Evolutionary conservation across 2,329 filamentous ascomycete genomes (phyloP), one percentile per base, ranked within the genome.

Genomic region (Penicillium sclerotigenum): DNA sequence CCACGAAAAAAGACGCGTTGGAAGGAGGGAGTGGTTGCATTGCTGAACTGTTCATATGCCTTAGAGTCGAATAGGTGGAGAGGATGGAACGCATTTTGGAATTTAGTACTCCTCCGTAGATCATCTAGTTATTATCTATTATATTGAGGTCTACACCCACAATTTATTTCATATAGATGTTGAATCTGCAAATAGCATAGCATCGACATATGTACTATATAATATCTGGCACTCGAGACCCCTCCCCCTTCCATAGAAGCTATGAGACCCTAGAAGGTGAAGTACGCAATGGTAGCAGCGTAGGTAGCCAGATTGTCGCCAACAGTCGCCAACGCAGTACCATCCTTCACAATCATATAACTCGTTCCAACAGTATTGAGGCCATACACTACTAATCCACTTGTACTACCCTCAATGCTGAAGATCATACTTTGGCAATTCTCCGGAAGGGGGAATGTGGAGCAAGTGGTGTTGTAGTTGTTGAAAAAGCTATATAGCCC

Each of bases 401-500:
- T 63, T 5, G 65, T 73, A 9, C 59, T 67, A 1, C 75, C 76
- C 48, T 80, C 78, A 14, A 82, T 64, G 38, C 73, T 75, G 54
- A 81, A 70, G 14, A 82, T 81, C n/a, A 74, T 64, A 36, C 69
- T 73, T 68, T 83, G 81, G 54, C 81, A 83, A 2, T 70, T 58
- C 8, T 75, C 72, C 1, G 72, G 68, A 8, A 68, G 65, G 9
- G 72, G 73, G 52, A 71, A 68, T 33, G 73, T 65, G 4, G 74
- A 75, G 64, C 77, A 80, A 1, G 64, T 61, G 0, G 75, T 78
- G 57, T 67, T 77, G 68, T 83, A 82, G 61, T 81, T 74, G 61
- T 80, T 74, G 68, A 83, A 83, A 71, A 83, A 83, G 18, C 73
- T 77, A 71, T 83, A 83, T 5, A 81, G 63, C 1, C 81, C 81